Percentiles rank a stretch among this genome's conserved stretches.
Conservation (phyloP, 2,329 filamentous ascomycete species). For the Calycina marina region DNA sequence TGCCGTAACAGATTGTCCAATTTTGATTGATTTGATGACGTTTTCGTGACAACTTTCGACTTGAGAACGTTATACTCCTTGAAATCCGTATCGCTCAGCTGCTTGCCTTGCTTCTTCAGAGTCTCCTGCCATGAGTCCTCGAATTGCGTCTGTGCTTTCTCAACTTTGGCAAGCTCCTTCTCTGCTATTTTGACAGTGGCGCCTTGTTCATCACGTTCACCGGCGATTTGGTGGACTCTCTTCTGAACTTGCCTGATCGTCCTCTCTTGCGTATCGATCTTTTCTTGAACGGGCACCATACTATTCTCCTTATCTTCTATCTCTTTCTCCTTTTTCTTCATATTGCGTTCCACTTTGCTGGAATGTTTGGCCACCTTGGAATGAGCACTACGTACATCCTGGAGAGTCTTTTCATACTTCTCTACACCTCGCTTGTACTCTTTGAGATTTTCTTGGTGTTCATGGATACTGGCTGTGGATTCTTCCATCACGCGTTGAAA, state of each 20-base stretch:
- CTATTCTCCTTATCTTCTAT: constrained; percentile 77
- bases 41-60: constrained; percentile 70
- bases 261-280: constrained; percentile 63
- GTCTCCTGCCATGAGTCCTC: constrained; percentile 77
- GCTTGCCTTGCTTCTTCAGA: constrained; percentile 73
- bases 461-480: constrained; percentile 78
- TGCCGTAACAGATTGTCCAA: constrained; percentile 80
- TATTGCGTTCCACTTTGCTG: constrained; percentile 66
- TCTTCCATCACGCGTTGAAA: constrained; percentile 89
- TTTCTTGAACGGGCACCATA: constrained; percentile 82
- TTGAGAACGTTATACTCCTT: constrained; percentile 80
- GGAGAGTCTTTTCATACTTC: constrained; percentile 65
- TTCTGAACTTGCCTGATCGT: constrained; percentile 55
- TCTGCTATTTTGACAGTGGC: constrained; percentile 57
- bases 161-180: constrained; percentile 69
- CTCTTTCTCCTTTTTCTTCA: constrained; percentile 72
- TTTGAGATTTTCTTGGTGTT: constrained; percentile 87
- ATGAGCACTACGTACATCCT: constrained; percentile 74
- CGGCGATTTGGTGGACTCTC: constrained; percentile 55
- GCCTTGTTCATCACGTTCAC: constrained; percentile 61
- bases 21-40: constrained; percentile 66
- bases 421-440: constrained; percentile 82
- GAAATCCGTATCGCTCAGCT: constrained; percentile 72
- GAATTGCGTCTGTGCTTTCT: constrained; percentile 79
- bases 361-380: constrained; percentile 62